Evolutionary conservation across 225 moss, liverwort and hornwort species (phyloP).

Genomic region (Thuidium tamariscinum): DNA sequence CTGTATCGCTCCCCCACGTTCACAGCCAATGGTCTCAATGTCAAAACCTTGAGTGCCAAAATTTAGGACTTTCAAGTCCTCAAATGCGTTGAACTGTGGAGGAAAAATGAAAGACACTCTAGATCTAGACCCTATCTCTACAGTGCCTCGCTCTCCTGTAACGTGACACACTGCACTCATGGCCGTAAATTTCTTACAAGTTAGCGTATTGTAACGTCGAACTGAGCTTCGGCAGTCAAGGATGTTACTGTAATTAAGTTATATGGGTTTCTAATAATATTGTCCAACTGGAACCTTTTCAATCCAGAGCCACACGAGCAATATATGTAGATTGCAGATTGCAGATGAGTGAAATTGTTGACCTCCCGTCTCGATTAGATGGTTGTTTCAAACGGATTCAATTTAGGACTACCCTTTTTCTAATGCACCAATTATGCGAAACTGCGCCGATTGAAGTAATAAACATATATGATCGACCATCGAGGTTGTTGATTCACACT

Average conservation of each 20-base stretch:
- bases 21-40: background rate
- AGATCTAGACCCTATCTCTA: background rate
- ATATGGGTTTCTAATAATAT: background rate
- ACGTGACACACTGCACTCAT: too few species aligned
- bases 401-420: background rate
- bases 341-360: background rate
- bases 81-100: too few species aligned
- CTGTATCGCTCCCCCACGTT: background rate
- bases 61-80: background rate
- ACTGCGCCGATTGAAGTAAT: background rate
- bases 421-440: background rate
- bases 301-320: background rate
- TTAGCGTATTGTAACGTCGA: background rate
- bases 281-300: background rate
- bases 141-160: background rate
- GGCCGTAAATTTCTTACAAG: background rate
- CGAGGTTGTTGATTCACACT: background rate
- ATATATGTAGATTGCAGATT: background rate
- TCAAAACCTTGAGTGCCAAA: background rate
- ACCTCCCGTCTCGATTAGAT: too few species aligned
- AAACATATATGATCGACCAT: background rate
- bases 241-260: too few species aligned
- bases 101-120: background rate
- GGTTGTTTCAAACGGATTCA: background rate
- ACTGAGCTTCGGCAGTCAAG: background rate